Evolutionary conservation across 2,329 filamentous ascomycete species (phyloP), one percentile per base, ranked within the genome.

Genomic region (Epichloe hybrida): DNA sequence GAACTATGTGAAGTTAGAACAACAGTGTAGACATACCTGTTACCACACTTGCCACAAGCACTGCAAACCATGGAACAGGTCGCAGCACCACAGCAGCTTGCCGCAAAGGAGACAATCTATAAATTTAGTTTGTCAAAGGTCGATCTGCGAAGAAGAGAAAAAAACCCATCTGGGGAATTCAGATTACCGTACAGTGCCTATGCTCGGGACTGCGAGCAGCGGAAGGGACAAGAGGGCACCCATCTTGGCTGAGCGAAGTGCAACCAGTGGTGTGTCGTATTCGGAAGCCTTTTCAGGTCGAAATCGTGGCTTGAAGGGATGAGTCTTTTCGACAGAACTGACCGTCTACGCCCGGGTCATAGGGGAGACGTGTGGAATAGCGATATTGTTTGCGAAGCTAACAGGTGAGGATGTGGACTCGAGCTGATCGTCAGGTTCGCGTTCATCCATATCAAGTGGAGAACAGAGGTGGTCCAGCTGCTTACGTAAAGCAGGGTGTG

Each of bases 61-160:
- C 86, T 93, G 72, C 90, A 97, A 46, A 97, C 84, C 66, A 93
- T 91, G 59, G 89, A 95, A 71, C 91, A 97, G 49, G 93, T 96
- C 44, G 93, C 90, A 31, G 93, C 93, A 64, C 93, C 93, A 66
- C 93, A 98, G 72, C 93, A 98, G 62, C 89, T 96, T 56, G 86
- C 88, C 55, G 75, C 85, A 59, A 89, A 83, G 42, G 86, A 88
- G 58, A 88, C 65, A 56, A 94, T 61, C 87, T 90, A 62, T 31
- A 36, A 34, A 40, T 9, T 46, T 27, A 50, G 49, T 56, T 56
- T 49, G 38, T 38, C 27, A 46, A 34, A 41, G 8, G 12, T 46
- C 15, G 15, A 11, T 42, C 52, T 11, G 44, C 21, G 11, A 45
- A 11, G 36, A 13, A 17, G 20, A 20, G 1, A 20, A 1, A 1